Percentiles rank a stretch among this genome's conserved stretches.
Evolutionary conservation across 495 filamentous ascomycete genomes (phyloP).

Genomic region (Hypoxylon trugodes): DNA sequence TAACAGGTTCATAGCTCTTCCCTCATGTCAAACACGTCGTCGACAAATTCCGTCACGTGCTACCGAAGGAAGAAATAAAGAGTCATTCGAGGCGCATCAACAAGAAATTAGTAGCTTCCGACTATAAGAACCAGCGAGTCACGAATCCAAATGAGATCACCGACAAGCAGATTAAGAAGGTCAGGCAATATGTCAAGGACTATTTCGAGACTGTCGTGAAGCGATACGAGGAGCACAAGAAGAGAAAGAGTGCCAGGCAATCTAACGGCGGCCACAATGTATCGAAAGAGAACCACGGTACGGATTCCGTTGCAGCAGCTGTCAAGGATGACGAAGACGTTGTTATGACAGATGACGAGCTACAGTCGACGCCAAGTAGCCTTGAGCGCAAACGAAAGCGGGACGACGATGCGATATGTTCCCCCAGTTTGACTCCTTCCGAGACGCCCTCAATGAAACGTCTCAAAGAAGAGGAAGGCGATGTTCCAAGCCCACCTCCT

Average conservation of each 20-base stretch:
- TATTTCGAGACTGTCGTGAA: conserved; percentile 85
- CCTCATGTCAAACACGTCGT: conserved; percentile 85
- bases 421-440: conserved; percentile 47
- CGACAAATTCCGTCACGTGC: conserved; percentile 83
- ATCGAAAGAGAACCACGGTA: conserved; percentile 37
- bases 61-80: conserved; percentile 88
- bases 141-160: conserved; percentile 81
- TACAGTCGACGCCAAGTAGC: conserved; percentile 46
- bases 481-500: conserved; percentile 43
- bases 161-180: conserved; percentile 79
- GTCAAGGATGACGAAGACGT: conserved; percentile 53
- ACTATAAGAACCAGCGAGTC: conserved; percentile 87
- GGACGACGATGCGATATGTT: conserved; percentile 49
- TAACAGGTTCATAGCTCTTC: conserved; percentile 66
- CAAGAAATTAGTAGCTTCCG: conserved; percentile 86
- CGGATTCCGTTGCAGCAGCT: conserved; percentile 44
- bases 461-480: conserved; percentile 56
- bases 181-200: conserved; percentile 81
- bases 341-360: conserved; percentile 67
- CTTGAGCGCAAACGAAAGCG: conserved; percentile 71
- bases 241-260: conserved; percentile 69
- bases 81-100: conserved; percentile 85
- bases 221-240: conserved; percentile 76
- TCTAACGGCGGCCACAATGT: conserved; percentile 35
- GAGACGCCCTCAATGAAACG: conserved; percentile 59